Conservation (phyloP, 75 land plant genomes). For the Chamaecyparis obtusa region DNA sequence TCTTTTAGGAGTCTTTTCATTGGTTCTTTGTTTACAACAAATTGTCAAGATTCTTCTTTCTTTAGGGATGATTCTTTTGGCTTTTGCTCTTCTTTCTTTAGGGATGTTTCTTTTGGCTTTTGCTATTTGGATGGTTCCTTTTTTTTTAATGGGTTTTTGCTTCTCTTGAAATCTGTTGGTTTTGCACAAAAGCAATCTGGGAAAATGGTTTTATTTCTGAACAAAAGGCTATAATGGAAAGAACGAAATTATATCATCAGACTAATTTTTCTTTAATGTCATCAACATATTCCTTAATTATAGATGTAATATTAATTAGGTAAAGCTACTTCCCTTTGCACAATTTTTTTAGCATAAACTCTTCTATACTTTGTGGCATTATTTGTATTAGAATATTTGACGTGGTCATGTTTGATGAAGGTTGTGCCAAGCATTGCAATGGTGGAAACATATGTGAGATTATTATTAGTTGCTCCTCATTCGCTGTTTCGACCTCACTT, state of each 20-base stretch:
- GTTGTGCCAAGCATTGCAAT: slow-evolving; percentile 93
- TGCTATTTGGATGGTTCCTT: too few species aligned
- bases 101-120: too few species aligned
- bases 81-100: too few species aligned
- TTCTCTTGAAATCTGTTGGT: not conserved
- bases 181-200: not conserved
- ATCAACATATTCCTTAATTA: not conserved
- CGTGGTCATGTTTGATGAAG: slow-evolving; percentile 35
- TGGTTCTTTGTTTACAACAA: too few species aligned
- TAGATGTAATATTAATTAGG: not conserved
- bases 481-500: slow-evolving; percentile 86
- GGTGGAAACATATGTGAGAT: slow-evolving; percentile 91
- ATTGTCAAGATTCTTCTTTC: too few species aligned
- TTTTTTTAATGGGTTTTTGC: too few species aligned
- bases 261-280: not conserved
- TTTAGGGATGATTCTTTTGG: too few species aligned
- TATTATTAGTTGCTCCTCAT: slow-evolving; percentile 84
- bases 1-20: too few species aligned
- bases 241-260: not conserved
- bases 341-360: not conserved
- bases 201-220: not conserved
- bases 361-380: not conserved
- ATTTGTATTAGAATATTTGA: not conserved
- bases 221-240: not conserved
- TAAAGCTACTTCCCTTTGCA: not conserved